Evolutionary conservation across 208 protist genomes (phyloP), one percentile per base, ranked within the genome.

Genomic region (Entamoeba invadens): DNA sequence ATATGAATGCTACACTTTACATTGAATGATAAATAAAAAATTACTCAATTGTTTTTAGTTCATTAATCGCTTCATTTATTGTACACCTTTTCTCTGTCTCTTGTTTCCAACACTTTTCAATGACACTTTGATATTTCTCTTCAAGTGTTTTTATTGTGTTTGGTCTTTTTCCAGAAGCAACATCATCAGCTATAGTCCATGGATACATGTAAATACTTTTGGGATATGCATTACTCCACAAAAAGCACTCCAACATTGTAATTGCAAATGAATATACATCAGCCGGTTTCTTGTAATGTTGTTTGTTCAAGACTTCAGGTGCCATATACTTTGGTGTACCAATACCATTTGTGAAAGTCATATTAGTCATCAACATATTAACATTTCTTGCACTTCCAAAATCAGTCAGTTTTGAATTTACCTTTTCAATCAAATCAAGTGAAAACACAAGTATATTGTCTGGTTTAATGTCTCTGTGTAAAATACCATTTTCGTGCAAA

Each of bases 191-290:
- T 46, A 72, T 18, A 45, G 25, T 31, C 92, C 57, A 87, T 87
- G 18, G 12, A 57, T 44, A 35, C 31, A 38, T 35, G 18, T 45
- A 92, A 31, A 45, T 77, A n/a, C n/a, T 5, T 45, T 93, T 93
- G 45, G 25, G 14, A 50, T 77, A 92, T 92, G 68, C 44, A 57
- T 92, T 12, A 47, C 57, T 42, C 72, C 46, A 47, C 95, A 68
- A 18, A 95, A 96, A 93, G 5, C 96, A 45, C 46, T 96, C 95
- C 0, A 50, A 94, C 45, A 96, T 68, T 1, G 96, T 94, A 18
- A 97, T 94, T 35, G 94, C 96, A 95, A 95, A 97, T 2, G 94
- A 94, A 46, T 95, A 97, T 3, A 97, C 95, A 95, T 97, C 96
- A 14, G 93, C 95, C 1, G 94, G 94, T 16, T 95, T 44, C 47